phyloP scores from a whole-genome alignment of 108 stramenopile genomes.

The Pseudonitzschia multiseries region DNA sequence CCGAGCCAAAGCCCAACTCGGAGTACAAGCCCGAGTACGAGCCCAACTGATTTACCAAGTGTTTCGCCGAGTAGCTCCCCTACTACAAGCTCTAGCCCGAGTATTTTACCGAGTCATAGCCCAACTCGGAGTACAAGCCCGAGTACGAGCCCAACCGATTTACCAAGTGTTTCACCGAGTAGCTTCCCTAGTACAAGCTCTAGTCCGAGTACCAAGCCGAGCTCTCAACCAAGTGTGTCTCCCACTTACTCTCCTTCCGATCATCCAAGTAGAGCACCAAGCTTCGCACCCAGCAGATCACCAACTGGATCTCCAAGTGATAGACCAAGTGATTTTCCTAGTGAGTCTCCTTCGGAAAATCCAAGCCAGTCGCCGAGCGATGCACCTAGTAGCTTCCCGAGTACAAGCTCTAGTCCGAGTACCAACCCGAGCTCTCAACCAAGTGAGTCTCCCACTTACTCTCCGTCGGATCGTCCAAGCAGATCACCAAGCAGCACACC shows the following conservation, averaged over 20 bases:
- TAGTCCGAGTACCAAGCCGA: not conserved
- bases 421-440: too few species aligned
- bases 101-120: not conserved
- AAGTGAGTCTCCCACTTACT: not conserved
- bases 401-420: not conserved
- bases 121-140: not conserved
- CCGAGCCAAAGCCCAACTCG: not conserved
- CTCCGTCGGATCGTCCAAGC: not conserved
- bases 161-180: slow-evolving; percentile 8
- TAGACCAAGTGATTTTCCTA: not conserved
- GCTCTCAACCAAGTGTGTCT: not conserved
- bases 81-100: too few species aligned
- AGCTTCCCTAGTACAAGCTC: slow-evolving; percentile 3
- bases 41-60: not conserved
- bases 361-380: not conserved
- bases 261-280: not conserved
- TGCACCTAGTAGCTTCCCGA: slow-evolving; percentile 11
- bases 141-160: not conserved
- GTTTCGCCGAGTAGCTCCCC: too few species aligned
- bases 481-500: not conserved
- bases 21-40: not conserved
- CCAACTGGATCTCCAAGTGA: too few species aligned
- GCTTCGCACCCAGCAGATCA: too few species aligned
- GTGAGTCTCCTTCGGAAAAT: not conserved
- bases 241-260: not conserved